Evolutionary conservation across 768 basidiomycete genomes (phyloP).

Genomic region (Hygrophoropsis aurantiaca): DNA sequence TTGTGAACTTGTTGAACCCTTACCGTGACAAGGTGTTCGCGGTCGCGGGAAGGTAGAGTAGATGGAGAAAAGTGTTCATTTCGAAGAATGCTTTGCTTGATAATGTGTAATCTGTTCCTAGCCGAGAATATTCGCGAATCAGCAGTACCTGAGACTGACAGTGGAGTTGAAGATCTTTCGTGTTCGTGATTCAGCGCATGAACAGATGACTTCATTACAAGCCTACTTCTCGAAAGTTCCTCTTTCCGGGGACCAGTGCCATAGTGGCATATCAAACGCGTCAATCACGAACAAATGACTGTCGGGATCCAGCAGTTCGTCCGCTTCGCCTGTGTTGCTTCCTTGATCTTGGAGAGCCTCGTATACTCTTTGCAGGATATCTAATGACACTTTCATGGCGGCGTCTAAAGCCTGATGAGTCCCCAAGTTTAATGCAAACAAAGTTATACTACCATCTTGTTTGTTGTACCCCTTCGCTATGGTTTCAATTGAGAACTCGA

Average conservation of each 20-base stretch:
- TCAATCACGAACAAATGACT: conserved; percentile 82
- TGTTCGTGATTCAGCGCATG: conserved; percentile 9
- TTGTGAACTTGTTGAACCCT: conserved; percentile 26
- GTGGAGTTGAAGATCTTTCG: conserved; percentile 49
- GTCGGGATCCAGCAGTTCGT: conserved; percentile 73
- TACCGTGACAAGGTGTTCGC: conserved; percentile 87
- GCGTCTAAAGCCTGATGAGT: conserved; percentile 53
- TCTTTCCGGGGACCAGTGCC: conserved; percentile 86
- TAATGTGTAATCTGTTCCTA: conserved; percentile 84
- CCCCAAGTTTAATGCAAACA: neutral
- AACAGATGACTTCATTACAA: neutral
- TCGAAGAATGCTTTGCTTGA: conserved; percentile 88
- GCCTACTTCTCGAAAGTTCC: conserved; percentile 86
- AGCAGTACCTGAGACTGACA: conserved; percentile 79
- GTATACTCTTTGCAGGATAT: conserved; percentile 70
- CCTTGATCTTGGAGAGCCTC: conserved; percentile 70
- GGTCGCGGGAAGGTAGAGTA: conserved; percentile 84
- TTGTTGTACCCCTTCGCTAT: conserved; percentile 87
- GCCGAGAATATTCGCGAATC: conserved; percentile 78
- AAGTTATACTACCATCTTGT: conserved; percentile 65
- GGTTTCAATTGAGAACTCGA: conserved; percentile 74
- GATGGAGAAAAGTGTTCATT: conserved; percentile 99
- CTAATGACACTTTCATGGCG: conserved; percentile 75
- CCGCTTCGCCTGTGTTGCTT: conserved; percentile 40
- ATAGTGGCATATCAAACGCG: conserved; percentile 94